Conservation (phyloP, 352 stramenopile species). For the Phytophthora rubi region DNA sequence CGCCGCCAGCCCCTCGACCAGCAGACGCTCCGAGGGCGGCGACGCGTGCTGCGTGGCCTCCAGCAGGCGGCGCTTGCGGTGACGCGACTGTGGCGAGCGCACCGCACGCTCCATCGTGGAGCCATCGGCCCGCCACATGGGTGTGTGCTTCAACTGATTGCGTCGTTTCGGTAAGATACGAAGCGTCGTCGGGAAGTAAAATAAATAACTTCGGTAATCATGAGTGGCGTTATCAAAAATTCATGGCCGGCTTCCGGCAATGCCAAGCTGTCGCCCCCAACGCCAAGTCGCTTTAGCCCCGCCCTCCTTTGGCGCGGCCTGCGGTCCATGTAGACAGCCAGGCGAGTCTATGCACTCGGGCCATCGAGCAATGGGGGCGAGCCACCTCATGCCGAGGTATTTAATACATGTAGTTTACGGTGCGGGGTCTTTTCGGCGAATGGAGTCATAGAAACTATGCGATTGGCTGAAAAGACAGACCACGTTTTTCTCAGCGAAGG, state of each 20-base stretch:
- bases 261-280: too few relatives aligned
- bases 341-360: neutral
- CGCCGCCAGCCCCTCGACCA: slow-evolving; percentile 40
- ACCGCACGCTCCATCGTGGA: slow-evolving; percentile 39
- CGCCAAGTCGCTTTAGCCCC: too few relatives aligned
- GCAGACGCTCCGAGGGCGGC: slow-evolving; percentile 32
- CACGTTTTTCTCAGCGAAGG: slow-evolving; percentile 22
- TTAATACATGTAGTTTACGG: neutral
- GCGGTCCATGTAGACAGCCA: too few relatives aligned
- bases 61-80: slow-evolving; percentile 62
- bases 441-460: neutral
- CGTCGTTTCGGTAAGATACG: slow-evolving; percentile 25
- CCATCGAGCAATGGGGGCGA: neutral
- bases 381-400: neutral
- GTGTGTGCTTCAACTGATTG: neutral
- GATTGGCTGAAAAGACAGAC: neutral
- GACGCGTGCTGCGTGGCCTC: slow-evolving; percentile 66
- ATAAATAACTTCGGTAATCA: slow-evolving; percentile 1
- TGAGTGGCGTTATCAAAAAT: neutral
- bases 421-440: too few relatives aligned
- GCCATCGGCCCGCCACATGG: slow-evolving; percentile 3
- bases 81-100: slow-evolving; percentile 58
- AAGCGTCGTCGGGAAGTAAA: neutral
- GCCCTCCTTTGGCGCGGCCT: too few relatives aligned
- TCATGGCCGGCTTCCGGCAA: too few relatives aligned